Percentiles rank a stretch among this genome's conserved stretches.
phyloP scores from a whole-genome alignment of 1,284 basidiomycete species.

The Xerocomus amazonicus region DNA sequence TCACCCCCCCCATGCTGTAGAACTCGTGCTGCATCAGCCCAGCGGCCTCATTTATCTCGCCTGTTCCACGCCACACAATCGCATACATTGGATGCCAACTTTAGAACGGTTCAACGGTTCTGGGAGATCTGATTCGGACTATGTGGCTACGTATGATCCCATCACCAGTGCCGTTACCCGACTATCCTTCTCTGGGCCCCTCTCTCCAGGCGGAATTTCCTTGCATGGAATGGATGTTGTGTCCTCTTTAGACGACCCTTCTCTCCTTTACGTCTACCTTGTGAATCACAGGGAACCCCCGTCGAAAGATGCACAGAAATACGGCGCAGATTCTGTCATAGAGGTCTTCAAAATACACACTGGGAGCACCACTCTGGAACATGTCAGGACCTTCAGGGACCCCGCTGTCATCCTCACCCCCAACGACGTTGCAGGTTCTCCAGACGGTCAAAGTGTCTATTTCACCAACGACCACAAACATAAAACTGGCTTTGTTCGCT shows the following conservation, averaged over 20 bases:
- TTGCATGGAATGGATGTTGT: slow-evolving; percentile 75
- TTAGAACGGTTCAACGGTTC: slow-evolving; percentile 43
- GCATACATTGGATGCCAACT: slow-evolving; percentile 56
- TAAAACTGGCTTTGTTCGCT: slow-evolving; percentile 50
- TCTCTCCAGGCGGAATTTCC: slow-evolving; percentile 45
- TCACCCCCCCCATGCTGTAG: slow-evolving; percentile 32
- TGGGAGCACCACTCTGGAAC: slow-evolving; percentile 43
- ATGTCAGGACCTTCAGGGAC: slow-evolving; percentile 58
- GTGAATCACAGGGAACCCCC: slow-evolving; percentile 61
- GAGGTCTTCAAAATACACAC: slow-evolving; percentile 64
- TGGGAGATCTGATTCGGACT: slow-evolving; percentile 46
- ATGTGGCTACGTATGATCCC: slow-evolving; percentile 62
- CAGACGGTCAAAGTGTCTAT: slow-evolving; percentile 59
- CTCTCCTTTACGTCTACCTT: slow-evolving; percentile 60
- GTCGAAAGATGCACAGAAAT: slow-evolving; percentile 35
- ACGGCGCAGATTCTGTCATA: slow-evolving; percentile 68
- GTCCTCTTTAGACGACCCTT: slow-evolving; percentile 44
- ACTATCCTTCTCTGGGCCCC: slow-evolving; percentile 43
- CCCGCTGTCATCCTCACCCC: slow-evolving; percentile 57
- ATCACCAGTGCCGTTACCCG: slow-evolving; percentile 43
- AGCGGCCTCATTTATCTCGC: slow-evolving; percentile 66
- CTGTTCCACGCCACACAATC: slow-evolving; percentile 54
- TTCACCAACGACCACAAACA: slow-evolving; percentile 65
- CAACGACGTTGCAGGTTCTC: slow-evolving; percentile 63
- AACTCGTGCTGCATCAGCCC: slow-evolving; percentile 52